Conservation (phyloP, 1,284 basidiomycete genomes). For the Psilocybe mexicana region DNA sequence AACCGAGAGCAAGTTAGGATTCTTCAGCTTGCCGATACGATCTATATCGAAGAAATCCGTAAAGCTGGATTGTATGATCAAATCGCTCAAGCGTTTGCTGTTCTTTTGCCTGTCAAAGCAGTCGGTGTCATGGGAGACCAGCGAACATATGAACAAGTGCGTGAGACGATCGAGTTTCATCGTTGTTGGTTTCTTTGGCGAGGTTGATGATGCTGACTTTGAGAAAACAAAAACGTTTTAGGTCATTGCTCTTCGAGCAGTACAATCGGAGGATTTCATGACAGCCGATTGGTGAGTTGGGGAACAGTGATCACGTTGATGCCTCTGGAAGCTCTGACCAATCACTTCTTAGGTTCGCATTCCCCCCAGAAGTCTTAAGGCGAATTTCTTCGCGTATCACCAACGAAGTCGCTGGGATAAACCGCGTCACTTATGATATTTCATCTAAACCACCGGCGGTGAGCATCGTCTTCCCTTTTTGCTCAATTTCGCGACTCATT, state of each 20-base stretch:
- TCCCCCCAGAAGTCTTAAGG: constrained; percentile 90
- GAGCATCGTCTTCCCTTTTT: constrained; percentile 29
- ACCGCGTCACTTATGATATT: constrained; percentile 94
- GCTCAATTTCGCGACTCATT: not conserved
- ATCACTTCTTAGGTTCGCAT: constrained; percentile 71
- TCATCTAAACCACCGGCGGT: constrained; percentile 96
- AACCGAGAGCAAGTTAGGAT: constrained; percentile 92
- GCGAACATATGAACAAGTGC: constrained; percentile 94
- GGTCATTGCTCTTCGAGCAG: constrained; percentile 89
- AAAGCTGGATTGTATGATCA: constrained; percentile 91
- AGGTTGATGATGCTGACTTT: not conserved
- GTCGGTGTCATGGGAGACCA: constrained; percentile 98
- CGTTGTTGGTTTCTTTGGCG: not conserved
- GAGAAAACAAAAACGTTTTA: constrained; percentile 23
- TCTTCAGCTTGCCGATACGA: constrained; percentile 93
- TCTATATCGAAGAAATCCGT: constrained; percentile 98
- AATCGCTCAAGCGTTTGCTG: constrained; percentile 97
- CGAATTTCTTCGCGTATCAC: constrained; percentile 97
- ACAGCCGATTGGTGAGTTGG: constrained; percentile 85
- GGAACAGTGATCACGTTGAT: not conserved
- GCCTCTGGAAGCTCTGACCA: not conserved
- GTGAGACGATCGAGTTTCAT: constrained; percentile 20
- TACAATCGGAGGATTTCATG: constrained; percentile 96
- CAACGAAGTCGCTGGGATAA: constrained; percentile 94
- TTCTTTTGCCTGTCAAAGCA: constrained; percentile 93